Conservation (phyloP, 208 protist species). For the Borovskyia barvae region DNA sequence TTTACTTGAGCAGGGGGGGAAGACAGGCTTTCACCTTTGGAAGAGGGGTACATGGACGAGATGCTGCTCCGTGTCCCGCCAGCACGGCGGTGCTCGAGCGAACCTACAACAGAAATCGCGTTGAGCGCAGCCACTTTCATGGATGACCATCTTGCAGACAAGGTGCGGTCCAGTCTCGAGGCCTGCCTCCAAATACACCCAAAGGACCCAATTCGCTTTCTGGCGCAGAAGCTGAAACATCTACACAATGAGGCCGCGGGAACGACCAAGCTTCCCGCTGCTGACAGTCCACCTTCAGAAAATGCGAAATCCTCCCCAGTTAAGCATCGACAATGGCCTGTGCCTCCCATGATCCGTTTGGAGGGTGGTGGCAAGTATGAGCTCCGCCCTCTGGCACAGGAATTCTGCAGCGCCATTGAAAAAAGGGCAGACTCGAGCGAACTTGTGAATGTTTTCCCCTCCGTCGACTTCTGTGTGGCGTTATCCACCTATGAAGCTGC, state of each 20-base stretch:
- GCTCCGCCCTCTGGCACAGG: conserved; percentile 4
- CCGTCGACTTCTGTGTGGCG: conserved; percentile 10
- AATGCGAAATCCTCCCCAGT: neutral
- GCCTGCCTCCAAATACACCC: conserved; percentile 46
- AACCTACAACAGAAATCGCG: conserved; percentile 13
- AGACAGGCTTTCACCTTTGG: too few species aligned
- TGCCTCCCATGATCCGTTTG: neutral
- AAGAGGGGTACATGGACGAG: too few species aligned
- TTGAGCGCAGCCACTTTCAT: conserved; percentile 36
- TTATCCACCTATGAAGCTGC: conserved; percentile 17
- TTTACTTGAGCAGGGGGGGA: too few species aligned
- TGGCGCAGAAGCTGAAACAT: conserved; percentile 44
- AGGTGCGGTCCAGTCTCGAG: conserved; percentile 54
- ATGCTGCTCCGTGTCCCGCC: too few species aligned
- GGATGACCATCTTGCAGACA: conserved; percentile 40
- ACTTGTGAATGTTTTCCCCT: conserved; percentile 6
- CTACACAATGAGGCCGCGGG: neutral
- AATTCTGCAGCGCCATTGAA: neutral
- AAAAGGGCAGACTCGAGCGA: too few species aligned
- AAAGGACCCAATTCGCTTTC: conserved; percentile 41
- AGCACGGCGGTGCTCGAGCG: too few species aligned
- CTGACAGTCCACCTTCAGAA: too few species aligned
- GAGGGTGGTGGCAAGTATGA: neutral
- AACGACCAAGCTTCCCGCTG: neutral
- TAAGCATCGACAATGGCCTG: neutral